Conservation (phyloP, 352 stramenopile species). For the Globisporangium camurandrum region DNA sequence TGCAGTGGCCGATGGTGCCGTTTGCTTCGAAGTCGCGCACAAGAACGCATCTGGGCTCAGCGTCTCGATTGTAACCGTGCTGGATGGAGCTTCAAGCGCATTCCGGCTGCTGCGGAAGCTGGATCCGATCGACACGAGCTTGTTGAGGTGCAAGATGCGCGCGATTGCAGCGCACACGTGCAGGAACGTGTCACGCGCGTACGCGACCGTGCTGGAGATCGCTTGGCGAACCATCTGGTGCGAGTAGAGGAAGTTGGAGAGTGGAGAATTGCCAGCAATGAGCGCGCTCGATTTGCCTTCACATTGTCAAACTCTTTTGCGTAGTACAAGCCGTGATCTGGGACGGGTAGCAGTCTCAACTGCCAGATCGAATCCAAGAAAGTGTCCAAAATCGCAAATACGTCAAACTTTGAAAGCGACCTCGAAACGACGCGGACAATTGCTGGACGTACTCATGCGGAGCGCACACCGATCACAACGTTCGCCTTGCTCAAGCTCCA, state of each 20-base stretch:
- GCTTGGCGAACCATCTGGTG: not conserved
- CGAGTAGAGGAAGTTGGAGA: not conserved
- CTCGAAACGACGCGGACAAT: not conserved
- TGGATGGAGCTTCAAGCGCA: not conserved
- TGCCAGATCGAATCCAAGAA: too few species aligned
- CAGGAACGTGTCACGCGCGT: slow-evolving; percentile 5
- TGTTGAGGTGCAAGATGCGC: slow-evolving; percentile 16
- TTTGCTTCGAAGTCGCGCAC: not conserved
- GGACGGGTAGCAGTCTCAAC: too few species aligned
- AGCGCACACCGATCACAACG: too few species aligned
- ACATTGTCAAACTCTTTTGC: not conserved
- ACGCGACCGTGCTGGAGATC: not conserved
- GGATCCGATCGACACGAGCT: not conserved
- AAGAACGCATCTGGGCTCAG: not conserved
- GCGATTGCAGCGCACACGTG: slow-evolving; percentile 11
- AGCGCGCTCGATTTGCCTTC: not conserved
- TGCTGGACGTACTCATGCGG: too few species aligned
- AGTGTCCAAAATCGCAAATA: not conserved
- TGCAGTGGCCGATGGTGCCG: not conserved
- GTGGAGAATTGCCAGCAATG: not conserved
- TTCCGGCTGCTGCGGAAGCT: not conserved
- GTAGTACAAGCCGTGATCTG: too few species aligned
- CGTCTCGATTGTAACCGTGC: slow-evolving; percentile 7
- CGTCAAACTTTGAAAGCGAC: not conserved
- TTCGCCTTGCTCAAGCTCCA: too few species aligned